These are phyloP conservation scores for Fomitiporia mediterranea DNA, from an alignment of 1,284 basidiomycete genomes.

Conservation along the genomic window DNA sequence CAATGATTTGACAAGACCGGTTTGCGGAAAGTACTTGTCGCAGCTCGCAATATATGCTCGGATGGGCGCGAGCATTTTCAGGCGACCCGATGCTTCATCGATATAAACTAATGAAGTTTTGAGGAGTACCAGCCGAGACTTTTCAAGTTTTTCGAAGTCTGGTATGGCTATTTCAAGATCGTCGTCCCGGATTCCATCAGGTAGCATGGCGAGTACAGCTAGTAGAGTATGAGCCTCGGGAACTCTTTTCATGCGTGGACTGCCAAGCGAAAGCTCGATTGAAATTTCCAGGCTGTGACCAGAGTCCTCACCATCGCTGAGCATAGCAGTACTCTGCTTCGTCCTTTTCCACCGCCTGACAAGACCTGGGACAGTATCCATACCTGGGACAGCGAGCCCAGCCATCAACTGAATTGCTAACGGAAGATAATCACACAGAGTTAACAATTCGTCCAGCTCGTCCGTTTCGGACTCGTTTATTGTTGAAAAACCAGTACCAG, in stretches of 20 bases:
- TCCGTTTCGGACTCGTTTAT: not conserved
- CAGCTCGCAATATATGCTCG: constrained; percentile 2
- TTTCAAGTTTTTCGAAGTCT: not conserved
- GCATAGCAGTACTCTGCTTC: not conserved
- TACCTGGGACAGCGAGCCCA: not conserved
- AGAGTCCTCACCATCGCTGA: not conserved
- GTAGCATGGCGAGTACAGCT: constrained; percentile 14
- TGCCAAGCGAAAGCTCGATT: constrained; percentile 16
- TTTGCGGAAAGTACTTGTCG: not conserved
- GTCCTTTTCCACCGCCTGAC: constrained; percentile 9
- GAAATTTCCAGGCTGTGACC: constrained; percentile 15
- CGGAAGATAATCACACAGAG: constrained; percentile 12
- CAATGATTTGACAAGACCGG: not conserved
- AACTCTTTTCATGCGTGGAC: constrained; percentile 6
- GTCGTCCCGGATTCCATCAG: constrained; percentile 12
- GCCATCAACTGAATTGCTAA: constrained; percentile 15
- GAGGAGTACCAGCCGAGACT: not conserved
- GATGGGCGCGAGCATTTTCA: constrained; percentile 15
- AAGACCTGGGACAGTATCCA: not conserved
- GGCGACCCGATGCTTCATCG: not conserved
- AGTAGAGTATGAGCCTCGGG: constrained; percentile 8
- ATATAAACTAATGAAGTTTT: constrained; percentile 7
- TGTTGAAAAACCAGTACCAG: not conserved
- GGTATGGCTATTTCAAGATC: not conserved
- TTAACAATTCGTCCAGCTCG: constrained; percentile 10